Evolutionary conservation across 495 filamentous ascomycete genomes (phyloP).

Genomic region (Penicillium goetzii): DNA sequence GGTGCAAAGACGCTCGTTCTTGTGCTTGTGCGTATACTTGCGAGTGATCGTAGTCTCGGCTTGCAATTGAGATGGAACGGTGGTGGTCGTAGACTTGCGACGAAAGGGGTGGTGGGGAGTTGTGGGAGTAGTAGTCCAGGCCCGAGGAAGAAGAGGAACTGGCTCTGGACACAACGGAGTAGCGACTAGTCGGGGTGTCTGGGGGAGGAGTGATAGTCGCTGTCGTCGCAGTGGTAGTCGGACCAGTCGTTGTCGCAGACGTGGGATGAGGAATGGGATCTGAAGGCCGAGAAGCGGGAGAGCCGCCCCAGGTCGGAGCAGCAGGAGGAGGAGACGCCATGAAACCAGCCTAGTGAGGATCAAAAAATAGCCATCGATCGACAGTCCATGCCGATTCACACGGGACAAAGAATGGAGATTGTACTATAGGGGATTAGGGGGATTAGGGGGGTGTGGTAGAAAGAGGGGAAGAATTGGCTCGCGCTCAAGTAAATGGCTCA

Average conservation of each 20-base stretch:
- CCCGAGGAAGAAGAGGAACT: constrained; percentile 3
- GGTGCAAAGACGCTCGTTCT: constrained; percentile 25
- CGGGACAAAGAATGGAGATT: constrained; percentile 26
- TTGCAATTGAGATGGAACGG: background rate
- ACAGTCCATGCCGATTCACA: constrained; percentile 34
- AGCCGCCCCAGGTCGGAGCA: constrained; percentile 21
- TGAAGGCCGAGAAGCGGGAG: constrained; percentile 25
- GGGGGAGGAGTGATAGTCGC: constrained; percentile 17
- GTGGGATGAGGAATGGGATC: constrained; percentile 6
- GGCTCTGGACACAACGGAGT: constrained; percentile 8
- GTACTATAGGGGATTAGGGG: constrained; percentile 29
- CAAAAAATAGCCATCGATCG: constrained; percentile 39
- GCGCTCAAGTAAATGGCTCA: constrained; percentile 9
- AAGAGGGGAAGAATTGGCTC: constrained; percentile 12
- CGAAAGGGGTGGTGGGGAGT: constrained; percentile 26
- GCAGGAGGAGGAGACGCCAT: constrained; percentile 35
- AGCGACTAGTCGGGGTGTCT: constrained; percentile 8
- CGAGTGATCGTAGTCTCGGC: constrained; percentile 1
- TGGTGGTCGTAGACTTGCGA: constrained; percentile 17
- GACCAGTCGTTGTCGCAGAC: constrained; percentile 4
- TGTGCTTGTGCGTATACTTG: background rate
- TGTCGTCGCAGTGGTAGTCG: background rate
- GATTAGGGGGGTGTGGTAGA: constrained; percentile 17
- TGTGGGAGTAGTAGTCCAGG: constrained; percentile 24
- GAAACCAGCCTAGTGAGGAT: constrained; percentile 29